Base-by-base conservation (phyloP, 106 monocot species). In the Platanthera guangdongensis region DNA sequence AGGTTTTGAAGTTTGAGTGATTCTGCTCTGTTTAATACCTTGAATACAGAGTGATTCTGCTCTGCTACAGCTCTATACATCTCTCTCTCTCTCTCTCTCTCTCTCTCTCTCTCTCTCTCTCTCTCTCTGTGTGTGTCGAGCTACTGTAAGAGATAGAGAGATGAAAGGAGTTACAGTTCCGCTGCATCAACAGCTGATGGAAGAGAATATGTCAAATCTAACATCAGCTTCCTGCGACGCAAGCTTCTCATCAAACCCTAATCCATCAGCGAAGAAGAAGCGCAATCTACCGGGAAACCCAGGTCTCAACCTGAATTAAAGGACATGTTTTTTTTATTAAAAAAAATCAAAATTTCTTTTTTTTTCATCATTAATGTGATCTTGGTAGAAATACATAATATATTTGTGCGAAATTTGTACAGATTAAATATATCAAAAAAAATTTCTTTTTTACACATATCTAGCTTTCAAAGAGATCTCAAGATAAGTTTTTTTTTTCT, bases 131-230 rank as follows among this genome's bases (percentile, higher is more conserved):
- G n/a, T n/a, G n/a, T 47, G 1, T 48, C 48, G 32, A 25, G 47
- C 47, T 47, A 15, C 7, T 28, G 9, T 25, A 7, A 47, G 47
- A 46, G 47, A n/a, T 1, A 52, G 48, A 75, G 71, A 52, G 76
- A 76, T 81, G 76, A 81, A 81, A n/a, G 81, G 76, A 28, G 71
- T 76, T 30, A 48, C 53, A 76, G 50, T 81, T 57, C 81, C 74
- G 6, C 32, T 18, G 54, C 55, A 81, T 51, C 81, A 81, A 50
- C 70, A 57, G 3, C 81, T 68, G 13, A 16, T 76, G 47, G 76
- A 81, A 46, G 81, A 81, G 8, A 81, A 76, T 70, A 81, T 81
- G 71, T 76, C 76, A 9, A 81, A 81, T 50, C 76, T 81, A 5
- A 76, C 81, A 32, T 59, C 75, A 5, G 81, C 81, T 8, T 81